Evolutionary conservation across 1,284 basidiomycete species (phyloP).

Genomic region (Porogramme epimiltina): DNA sequence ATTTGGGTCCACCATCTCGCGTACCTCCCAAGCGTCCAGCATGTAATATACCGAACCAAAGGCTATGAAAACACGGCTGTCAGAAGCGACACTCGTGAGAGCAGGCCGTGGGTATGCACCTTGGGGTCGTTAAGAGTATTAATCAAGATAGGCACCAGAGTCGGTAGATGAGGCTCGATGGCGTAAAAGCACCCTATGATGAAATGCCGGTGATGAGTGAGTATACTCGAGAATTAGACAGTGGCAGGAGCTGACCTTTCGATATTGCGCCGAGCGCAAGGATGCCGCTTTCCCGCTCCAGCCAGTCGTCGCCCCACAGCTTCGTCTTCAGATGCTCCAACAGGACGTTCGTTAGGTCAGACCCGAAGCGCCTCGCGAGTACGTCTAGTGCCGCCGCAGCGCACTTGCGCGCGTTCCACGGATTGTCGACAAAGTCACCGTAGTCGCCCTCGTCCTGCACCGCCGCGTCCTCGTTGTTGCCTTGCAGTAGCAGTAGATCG

Average conservation of each 20-base stretch:
- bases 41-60: slow-evolving; percentile 96
- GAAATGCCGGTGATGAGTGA: too few relatives aligned
- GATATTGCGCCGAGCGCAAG: slow-evolving; percentile 97
- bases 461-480: slow-evolving; percentile 88
- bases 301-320: slow-evolving; percentile 92
- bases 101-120: too few relatives aligned
- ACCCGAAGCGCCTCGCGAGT: slow-evolving; percentile 91
- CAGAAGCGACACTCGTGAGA: too few relatives aligned
- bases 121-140: slow-evolving; percentile 90
- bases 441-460: slow-evolving; percentile 89
- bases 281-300: slow-evolving; percentile 94
- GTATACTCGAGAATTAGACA: too few relatives aligned
- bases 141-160: slow-evolving; percentile 91
- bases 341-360: slow-evolving; percentile 86
- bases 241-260: slow-evolving; percentile 69
- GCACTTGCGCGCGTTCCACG: slow-evolving; percentile 99
- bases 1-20: slow-evolving; percentile 94
- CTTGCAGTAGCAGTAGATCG: slow-evolving; percentile 92
- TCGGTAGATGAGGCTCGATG: slow-evolving; percentile 92
- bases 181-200: slow-evolving; percentile 89
- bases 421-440: slow-evolving; percentile 87
- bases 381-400: slow-evolving; percentile 98
- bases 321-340: slow-evolving; percentile 92
- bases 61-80: too few relatives aligned
- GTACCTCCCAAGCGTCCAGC: slow-evolving; percentile 99